These are phyloP conservation scores for Eucalyptus pauciflora DNA, from an alignment of 345 rosid genomes.

Conservation along the genomic window DNA sequence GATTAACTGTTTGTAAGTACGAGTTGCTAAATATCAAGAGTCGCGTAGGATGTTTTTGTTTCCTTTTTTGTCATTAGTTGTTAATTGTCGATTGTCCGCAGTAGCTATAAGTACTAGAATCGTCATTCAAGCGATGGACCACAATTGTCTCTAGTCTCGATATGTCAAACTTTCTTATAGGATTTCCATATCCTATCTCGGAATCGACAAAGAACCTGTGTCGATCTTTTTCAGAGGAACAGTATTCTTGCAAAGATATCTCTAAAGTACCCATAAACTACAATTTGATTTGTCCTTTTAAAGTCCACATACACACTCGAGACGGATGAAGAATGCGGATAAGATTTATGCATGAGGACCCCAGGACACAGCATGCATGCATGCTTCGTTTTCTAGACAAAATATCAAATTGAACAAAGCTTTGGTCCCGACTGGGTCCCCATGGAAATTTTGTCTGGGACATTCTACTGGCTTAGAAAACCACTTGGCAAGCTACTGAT, in stretches of 20 bases:
- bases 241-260: not conserved
- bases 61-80: not conserved
- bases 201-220: not conserved
- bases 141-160: not conserved
- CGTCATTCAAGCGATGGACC: not conserved
- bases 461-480: not conserved
- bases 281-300: not conserved
- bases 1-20: not conserved
- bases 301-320: not conserved
- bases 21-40: not conserved
- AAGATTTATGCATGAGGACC: not conserved
- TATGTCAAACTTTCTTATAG: not conserved
- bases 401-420: not conserved
- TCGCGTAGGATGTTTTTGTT: not conserved
- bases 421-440: not conserved
- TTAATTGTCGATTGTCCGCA: not conserved
- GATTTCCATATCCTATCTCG: not conserved
- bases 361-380: not conserved
- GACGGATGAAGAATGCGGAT: not conserved
- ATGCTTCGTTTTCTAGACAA: not conserved
- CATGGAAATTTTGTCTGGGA: not conserved
- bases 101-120: not conserved
- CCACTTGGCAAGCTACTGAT: not conserved
- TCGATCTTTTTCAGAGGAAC: not conserved
- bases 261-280: not conserved